Base-by-base conservation (phyloP, 1,284 basidiomycete genomes). In the Ganoderma lingzhi region DNA sequence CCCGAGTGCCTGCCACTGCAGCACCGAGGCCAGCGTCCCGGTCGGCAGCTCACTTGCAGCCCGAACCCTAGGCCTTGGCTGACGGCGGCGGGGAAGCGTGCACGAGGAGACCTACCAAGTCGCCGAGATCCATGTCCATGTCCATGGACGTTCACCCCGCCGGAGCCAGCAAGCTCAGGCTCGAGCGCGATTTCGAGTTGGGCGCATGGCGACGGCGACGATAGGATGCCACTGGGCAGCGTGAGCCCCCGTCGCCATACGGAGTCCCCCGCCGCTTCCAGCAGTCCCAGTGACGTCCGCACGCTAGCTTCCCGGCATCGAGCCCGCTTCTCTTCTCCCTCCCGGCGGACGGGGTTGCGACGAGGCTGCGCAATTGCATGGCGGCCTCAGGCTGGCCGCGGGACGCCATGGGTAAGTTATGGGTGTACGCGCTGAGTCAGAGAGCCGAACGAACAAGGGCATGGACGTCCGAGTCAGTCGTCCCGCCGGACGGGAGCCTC, bases 41-140 rank as follows among this genome's bases (percentile, higher is more conserved):
- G 32, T 9, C 53, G 32, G 53, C 30, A 56, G 30, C 51, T 55
- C 51, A 32, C 51, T 55, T 15, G 51, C 51, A 55, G 28, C 51
- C 51, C 51, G 53, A 32, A 28, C 6, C 48, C 53, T 32, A 30
- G 10, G n/a, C 45, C 53, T 35, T 56, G 53, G 17, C 15, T 56
- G 53, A 32, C 53, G 35, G 55, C 28, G 28, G 32, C 35, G 35
- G 56, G 32, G 56, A 59, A 37, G 56, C 56, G 30, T n/a, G 35
- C 35, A 32, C 19, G 56, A 39, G 56, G 56, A 59, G 30, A 59
- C 32, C 56, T 39, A 59, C 56, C 56, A 59, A 39, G 56, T 59
- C 56, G 37, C 56, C 56, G 56, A 59, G 56, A 56, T 56, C 32
- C 35, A 41, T 35, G n/a, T n/a, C 51, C 12, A 30, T 32, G 51